Evolutionary conservation across 2,329 filamentous ascomycete genomes (phyloP).

Genomic region (Pseudocercospora cruenta): DNA sequence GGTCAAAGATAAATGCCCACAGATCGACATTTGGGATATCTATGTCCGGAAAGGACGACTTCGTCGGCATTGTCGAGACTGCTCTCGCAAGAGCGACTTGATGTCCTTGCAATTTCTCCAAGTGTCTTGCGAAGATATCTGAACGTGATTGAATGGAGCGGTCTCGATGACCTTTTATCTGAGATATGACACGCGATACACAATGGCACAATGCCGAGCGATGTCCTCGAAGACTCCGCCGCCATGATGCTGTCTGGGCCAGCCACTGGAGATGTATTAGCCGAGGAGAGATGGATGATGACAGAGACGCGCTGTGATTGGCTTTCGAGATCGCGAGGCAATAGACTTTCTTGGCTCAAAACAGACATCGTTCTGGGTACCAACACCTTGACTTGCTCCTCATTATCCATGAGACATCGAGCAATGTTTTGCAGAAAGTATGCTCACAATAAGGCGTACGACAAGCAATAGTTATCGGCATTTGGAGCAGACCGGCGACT

Average conservation of each 20-base stretch:
- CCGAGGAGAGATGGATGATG: not conserved
- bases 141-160: not conserved
- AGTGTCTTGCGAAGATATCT: not conserved
- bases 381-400: not conserved
- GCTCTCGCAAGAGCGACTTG: not conserved
- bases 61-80: slow-evolving; percentile 65
- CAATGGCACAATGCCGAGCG: not conserved
- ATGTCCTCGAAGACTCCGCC: not conserved
- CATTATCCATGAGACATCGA: too few relatives aligned
- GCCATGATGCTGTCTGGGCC: not conserved
- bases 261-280: not conserved
- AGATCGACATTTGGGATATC: slow-evolving; percentile 75
- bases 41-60: slow-evolving; percentile 66
- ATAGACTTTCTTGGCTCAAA: not conserved
- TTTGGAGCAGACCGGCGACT: not conserved
- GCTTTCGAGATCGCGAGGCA: not conserved
- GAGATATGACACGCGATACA: not conserved
- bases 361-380: not conserved
- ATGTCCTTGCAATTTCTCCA: not conserved
- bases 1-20: slow-evolving; percentile 78
- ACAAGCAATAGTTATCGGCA: not conserved
- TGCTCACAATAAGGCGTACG: too few relatives aligned
- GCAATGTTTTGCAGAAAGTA: too few relatives aligned
- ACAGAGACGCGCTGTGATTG: not conserved
- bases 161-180: too few relatives aligned